Base-by-base conservation (phyloP, 2,329 filamentous ascomycete genomes). In the Bertia moriformis region DNA sequence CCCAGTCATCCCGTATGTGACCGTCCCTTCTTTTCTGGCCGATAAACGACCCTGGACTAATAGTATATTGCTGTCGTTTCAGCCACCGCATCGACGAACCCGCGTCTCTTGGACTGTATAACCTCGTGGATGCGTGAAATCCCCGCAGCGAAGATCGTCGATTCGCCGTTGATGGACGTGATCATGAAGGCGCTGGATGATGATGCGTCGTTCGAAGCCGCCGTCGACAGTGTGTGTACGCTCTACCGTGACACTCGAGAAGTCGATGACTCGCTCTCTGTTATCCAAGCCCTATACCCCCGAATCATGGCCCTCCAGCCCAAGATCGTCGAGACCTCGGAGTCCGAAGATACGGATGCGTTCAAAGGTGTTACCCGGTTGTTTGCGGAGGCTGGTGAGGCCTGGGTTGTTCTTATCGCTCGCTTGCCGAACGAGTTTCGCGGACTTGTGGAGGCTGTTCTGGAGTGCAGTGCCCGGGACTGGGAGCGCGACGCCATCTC, bases 121-220 rank as follows among this genome's bases (percentile, higher is more conserved):
- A 93, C 87, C 20, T 95, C 91, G 3, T 98, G 91, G 91, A 72
- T 96, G 48, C 77, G 87, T 49, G 91, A 98, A 61, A 85, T 98
- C 4, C 85, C 89, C 1, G 73, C 93, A 37, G 71, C 70, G 45
- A 79, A 83, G 44, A 77, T 98, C 45, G 81, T 93, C 47, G 81
- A 80, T 49, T 95, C 89, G 1, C 82, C 88, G 4, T 67, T 98
- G 13, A 68, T 98, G 48, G 75, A 85, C 46, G 69, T 88, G 39
- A 74, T 95, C 38, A 76, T 95, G 52, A 73, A 77, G 46, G 87
- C 83, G 4, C 62, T 95, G 20, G 71, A 81, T 37, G 71, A 76
- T 42, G 84, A 93, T 24, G 64, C 69, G 32, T 86, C 89, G 5
- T 84, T 93, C 49, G 82, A 93, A 51, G 76, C 88, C 15, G 88